Evolutionary conservation across 169 alveolate species (phyloP), one percentile per base, ranked within the genome.

Genomic region (Eimeria tenella): DNA sequence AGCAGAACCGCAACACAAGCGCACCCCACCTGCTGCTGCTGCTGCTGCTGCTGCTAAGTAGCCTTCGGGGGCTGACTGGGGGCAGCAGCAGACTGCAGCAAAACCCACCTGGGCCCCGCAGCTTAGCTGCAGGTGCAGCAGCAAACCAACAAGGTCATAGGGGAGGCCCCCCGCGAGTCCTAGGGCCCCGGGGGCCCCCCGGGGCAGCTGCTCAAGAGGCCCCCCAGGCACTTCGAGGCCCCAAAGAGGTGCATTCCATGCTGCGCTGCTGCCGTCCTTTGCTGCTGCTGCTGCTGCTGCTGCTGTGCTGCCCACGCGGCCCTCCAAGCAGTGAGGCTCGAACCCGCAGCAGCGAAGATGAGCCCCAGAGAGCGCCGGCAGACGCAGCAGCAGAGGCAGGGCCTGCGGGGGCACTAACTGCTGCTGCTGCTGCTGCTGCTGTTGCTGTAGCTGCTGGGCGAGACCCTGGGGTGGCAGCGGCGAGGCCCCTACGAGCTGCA

Each of bases 141-240:
- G 77, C 50, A 68, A 21, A 68, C 77, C 77, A 10, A 68, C 77
- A 68, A 68, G 49, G 77, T 68, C 77, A 68, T 68, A 68, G 77
- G 31, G 77, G 77, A 68, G 77, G 31, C 77, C 77, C 77, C 77
- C 49, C 1, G 77, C 19, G 31, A 68, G 77, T 2, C 77, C 77
- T 15, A 68, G 77, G 77, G 77, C 77, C 77, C 31, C 77, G 50
- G 77, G 77, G 77, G 77, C 77, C 77, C 77, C 77, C 31, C 31
- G 3, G 77, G 77, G 77, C 49, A 68, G 77, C 21, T 10, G 31
- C 77, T 19, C 31, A 8, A 21, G 77, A 5, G 77, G 50, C 77
- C 77, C 77, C 77, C 77, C 77, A 7, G 77, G 21, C 13, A 23
- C 56, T 10, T 19, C 82, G 49, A 31, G 53, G 19, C 82, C 82